These are phyloP conservation scores for Phytophthora pseudosyringae DNA, from an alignment of 352 stramenopile species.

Conservation along the genomic window DNA sequence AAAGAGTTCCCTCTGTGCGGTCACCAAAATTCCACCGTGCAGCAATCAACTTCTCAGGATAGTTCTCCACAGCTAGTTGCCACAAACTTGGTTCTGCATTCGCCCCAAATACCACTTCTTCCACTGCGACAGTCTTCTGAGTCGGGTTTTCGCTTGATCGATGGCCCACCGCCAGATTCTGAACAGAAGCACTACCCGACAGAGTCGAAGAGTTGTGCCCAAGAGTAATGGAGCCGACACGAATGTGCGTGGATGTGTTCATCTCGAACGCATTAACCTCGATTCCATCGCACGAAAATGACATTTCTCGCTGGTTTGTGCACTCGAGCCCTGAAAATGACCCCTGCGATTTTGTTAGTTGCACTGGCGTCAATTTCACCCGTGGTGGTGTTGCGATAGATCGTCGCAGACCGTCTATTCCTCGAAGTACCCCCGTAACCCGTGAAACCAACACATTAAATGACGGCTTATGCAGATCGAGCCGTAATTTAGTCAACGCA, in stretches of 20 bases:
- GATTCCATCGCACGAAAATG: constrained; percentile 59
- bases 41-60: constrained; percentile 71
- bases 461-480: constrained; percentile 36
- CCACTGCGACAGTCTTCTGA: constrained; percentile 20
- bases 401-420: constrained; percentile 14
- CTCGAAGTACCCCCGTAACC: constrained; percentile 17
- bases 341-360: constrained; percentile 4
- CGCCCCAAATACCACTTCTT: constrained; percentile 77
- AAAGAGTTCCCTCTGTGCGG: constrained; percentile 45
- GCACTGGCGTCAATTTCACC: constrained; percentile 11
- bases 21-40: constrained; percentile 58
- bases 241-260: constrained; percentile 57
- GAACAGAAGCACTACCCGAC: constrained; percentile 52
- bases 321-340: neutral
- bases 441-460: constrained; percentile 35
- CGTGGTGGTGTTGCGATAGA: constrained; percentile 9
- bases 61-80: constrained; percentile 76
- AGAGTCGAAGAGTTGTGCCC: constrained; percentile 31
- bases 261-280: constrained; percentile 47
- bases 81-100: constrained; percentile 72
- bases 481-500: constrained; percentile 38
- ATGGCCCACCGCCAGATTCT: constrained; percentile 69
- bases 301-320: constrained; percentile 31
- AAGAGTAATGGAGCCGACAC: constrained; percentile 53
- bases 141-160: constrained; percentile 16